A percentile compares a stretch with the other conserved stretches of the same genome.
These are phyloP conservation scores for Syzygium grande DNA, from an alignment of 345 rosid species.

Conservation along the genomic window DNA sequence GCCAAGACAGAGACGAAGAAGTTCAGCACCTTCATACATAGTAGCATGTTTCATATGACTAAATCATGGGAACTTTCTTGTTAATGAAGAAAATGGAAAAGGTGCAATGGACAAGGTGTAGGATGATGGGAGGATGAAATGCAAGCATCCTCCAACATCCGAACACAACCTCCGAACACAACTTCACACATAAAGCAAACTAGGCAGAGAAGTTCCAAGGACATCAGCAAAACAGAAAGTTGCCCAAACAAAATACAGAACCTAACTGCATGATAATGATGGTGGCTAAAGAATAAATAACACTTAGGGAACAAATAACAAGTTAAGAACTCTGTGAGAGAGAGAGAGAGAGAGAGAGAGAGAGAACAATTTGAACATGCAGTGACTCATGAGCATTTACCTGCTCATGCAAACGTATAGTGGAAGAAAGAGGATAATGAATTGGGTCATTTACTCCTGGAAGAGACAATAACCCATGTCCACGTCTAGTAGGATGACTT, in stretches of 20 bases:
- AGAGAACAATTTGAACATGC: not conserved
- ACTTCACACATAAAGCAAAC: not conserved
- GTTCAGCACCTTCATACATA: not conserved
- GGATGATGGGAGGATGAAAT: not conserved
- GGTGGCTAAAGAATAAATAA: not conserved
- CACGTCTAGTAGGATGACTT: not conserved
- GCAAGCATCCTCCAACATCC: not conserved
- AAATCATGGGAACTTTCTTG: not conserved
- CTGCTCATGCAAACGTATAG: not conserved
- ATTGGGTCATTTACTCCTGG: not conserved
- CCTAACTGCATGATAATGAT: not conserved
- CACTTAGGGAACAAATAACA: not conserved
- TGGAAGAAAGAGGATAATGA: not conserved
- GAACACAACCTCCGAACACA: not conserved
- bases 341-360: not conserved
- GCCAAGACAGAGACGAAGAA: not conserved
- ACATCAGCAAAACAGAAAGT: not conserved
- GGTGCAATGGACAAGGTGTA: not conserved
- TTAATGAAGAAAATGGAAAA: not conserved
- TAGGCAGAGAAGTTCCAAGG: not conserved
- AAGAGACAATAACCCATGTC: rapidly evolving
- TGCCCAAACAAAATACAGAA: not conserved
- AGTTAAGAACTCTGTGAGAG: not conserved
- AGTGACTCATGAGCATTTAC: not conserved
- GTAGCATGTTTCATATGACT: not conserved